Evolutionary conservation across 1,139 yeast genomes (phyloP), one percentile per base, ranked within the genome.

Genomic region (Citeromyces hawaiiensis): DNA sequence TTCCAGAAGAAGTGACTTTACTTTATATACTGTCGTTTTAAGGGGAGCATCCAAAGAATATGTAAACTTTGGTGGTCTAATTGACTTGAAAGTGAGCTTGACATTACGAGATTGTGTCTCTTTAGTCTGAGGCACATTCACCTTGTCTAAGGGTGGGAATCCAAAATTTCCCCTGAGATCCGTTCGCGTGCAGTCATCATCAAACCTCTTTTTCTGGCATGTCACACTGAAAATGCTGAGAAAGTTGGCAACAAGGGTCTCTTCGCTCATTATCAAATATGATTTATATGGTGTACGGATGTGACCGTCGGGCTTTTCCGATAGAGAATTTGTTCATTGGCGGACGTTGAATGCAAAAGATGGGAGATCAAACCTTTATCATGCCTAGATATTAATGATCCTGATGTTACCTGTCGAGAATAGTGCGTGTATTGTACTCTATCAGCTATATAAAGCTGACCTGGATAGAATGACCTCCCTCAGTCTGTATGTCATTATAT

Each of bases 21-120:
- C 52, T 36, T 61, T 57, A 37, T 55, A 53, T 7, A 68, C 51
- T 0, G 70, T 59, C 3, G 56, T 56, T 10, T 50, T 51, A 1
- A 57, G 42, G 16, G 47, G 41, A 6, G 58, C 48, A 7, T 47
- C 46, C 3, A 59, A 42, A 10, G 52, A 47, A 8, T 34, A 34
- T 13, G 51, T 49, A 45, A 69, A 66, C 44, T 64, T 68, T 13
- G 75, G 75, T 15, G 67, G 57, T 45, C 66, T 65, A 18, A 70
- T 55, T 27, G 71, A 66, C 48, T 68, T 68, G 29, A 65, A 43
- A 11, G 30, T 39, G 19, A 51, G 36, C 30, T 25, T 15, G 4
- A 36, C n/a, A 23, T 9, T 6, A 4, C 8, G 11, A 23, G 27
- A 5, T 23, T 5, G 4, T 9, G 27, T 9, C 27, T 23, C 27